Conservation (phyloP, 2,329 filamentous ascomycete genomes). For the Nannizzia gypsea region DNA sequence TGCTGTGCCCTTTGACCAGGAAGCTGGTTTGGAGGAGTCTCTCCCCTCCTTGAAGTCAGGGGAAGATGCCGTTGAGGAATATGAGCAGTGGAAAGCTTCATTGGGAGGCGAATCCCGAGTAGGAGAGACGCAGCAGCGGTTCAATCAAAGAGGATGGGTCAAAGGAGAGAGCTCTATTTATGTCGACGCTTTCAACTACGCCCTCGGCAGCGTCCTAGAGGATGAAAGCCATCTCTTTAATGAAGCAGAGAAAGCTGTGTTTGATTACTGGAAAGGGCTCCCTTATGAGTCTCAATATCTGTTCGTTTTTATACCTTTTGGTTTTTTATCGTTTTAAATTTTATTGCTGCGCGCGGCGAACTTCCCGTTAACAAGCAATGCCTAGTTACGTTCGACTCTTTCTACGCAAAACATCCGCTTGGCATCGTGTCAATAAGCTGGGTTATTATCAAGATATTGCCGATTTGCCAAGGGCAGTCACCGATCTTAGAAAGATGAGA, state of each 20-base stretch:
- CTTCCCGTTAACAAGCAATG: slow-evolving; percentile 8
- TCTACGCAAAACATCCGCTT: slow-evolving; percentile 76
- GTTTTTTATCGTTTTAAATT: not conserved
- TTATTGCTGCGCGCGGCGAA: not conserved
- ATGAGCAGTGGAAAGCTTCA: slow-evolving; percentile 48
- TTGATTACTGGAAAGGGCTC: slow-evolving; percentile 60
- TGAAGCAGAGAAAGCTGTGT: slow-evolving; percentile 63
- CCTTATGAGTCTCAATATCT: slow-evolving; percentile 83
- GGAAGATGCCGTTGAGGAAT: slow-evolving; percentile 63
- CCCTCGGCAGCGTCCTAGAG: slow-evolving; percentile 74
- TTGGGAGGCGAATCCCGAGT: slow-evolving; percentile 39
- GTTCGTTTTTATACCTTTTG: slow-evolving; percentile 39
- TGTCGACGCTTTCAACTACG: slow-evolving; percentile 91
- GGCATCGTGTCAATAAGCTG: slow-evolving; percentile 71
- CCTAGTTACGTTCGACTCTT: slow-evolving; percentile 80
- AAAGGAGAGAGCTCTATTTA: slow-evolving; percentile 81
- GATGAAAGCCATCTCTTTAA: slow-evolving; percentile 85
- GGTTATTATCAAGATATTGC: slow-evolving; percentile 74
- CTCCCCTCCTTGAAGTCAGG: slow-evolving; percentile 57
- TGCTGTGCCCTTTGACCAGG: not conserved
- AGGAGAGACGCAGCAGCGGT: slow-evolving; percentile 27
- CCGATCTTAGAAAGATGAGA: slow-evolving; percentile 48
- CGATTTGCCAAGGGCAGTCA: slow-evolving; percentile 55
- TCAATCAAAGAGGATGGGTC: slow-evolving; percentile 49
- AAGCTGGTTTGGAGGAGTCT: slow-evolving; percentile 47